Evolutionary conservation across 495 filamentous ascomycete genomes (phyloP), one percentile per base, ranked within the genome.

Genomic region (Penicillium pulvis): DNA sequence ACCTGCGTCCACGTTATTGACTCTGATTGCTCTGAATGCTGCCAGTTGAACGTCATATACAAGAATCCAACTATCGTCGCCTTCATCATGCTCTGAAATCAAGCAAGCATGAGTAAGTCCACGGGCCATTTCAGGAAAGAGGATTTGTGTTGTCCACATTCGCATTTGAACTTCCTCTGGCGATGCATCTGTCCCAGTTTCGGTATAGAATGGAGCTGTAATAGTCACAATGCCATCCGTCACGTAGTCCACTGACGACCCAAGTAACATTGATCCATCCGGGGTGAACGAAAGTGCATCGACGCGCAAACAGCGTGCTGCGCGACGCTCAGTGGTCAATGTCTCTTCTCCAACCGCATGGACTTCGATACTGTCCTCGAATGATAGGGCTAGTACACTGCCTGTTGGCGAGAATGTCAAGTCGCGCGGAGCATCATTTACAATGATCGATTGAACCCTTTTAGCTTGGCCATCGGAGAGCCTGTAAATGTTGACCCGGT

Each of bases 111-210:
- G 87, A 54, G 87, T 90, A 57, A 87, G 92, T 39, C 88, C 86
- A 41, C 83, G 80, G 53, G 85, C 90, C 19, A 83, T 85, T 55
- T 92, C 89, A 1, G 91, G 91, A 50, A 95, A 95, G 1, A 95
- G 75, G 28, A 95, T 92, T 42, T 93, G 92, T 1, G 90, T 92
- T 44, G 91, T 95, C 91, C 91, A 95, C 65, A 93, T 79, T 7
- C 86, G 86, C 65, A 87, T 89, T 41, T 93, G 81, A 53, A 86
- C 79, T 58, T 90, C 87, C 46, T 83, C 78, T 24, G 73, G 72
- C 10, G 84, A 83, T n/a, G 69, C 59, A 46, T 79, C 76, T 11
- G 62, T 66, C 17, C 70, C 74, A 23, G 74, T 70, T 54, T 81
- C 79, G 7, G 76, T 73, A 64, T 91, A 91, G 65, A 92, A 93